Percentiles rank a stretch among this genome's conserved stretches.
phyloP scores from a whole-genome alignment of 2,329 filamentous ascomycete genomes.

The Malbranchea zuffiana region DNA sequence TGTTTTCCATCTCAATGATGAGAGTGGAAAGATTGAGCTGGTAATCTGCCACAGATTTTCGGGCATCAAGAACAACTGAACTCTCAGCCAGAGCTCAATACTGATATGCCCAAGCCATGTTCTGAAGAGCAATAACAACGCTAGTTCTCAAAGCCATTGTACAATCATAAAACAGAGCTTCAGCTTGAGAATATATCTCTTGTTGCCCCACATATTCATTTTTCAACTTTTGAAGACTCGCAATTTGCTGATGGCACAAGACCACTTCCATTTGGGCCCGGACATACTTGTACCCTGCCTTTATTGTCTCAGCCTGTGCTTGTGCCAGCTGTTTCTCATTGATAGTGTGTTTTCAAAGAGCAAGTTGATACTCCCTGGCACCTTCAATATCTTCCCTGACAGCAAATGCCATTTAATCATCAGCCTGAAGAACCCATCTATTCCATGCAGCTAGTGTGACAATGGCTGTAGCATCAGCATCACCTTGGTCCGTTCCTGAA shows the following conservation, averaged over 20 bases:
- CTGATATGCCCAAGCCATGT: constrained; percentile 1
- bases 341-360: constrained; percentile 5
- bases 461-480: neutral
- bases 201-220: constrained; percentile 1
- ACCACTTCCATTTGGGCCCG: constrained; percentile 1
- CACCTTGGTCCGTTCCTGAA: neutral
- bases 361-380: constrained; percentile 4
- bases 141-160: constrained; percentile 4
- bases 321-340: constrained; percentile 5
- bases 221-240: neutral
- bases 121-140: constrained; percentile 1
- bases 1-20: neutral
- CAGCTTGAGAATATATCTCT: neutral
- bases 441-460: constrained; percentile 1
- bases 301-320: constrained; percentile 5
- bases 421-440: constrained; percentile 3
- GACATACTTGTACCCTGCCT: constrained; percentile 6
- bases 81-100: constrained; percentile 1
- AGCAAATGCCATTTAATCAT: constrained; percentile 5
- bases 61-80: neutral
- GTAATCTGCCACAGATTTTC: constrained; percentile 1
- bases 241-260: neutral
- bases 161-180: constrained; percentile 4
- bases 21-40: neutral
- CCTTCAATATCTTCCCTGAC: neutral